Evolutionary conservation across 192 early-diverging fungal species (phyloP), one percentile per base, ranked within the genome.

Genomic region (Gigaspora rosea): DNA sequence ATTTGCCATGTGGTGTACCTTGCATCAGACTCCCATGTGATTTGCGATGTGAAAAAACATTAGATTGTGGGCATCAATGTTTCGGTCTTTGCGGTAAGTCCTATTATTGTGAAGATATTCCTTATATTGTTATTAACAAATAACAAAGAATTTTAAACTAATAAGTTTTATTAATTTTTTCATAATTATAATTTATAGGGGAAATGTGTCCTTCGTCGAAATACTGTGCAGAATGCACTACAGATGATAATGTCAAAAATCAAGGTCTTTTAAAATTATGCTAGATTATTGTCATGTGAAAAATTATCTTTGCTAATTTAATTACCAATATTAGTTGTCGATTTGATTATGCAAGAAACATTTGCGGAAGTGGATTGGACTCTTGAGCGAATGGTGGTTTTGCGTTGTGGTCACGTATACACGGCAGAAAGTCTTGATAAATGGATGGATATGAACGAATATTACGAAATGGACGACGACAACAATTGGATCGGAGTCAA

Each of bases 21-120:
- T 91, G 90, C 46, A 73, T 75, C 41, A 82, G 87, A 49, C 80
- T 90, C n/a, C 90, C 90, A 0, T 91, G 90, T 48, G 83, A 88
- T 73, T 16, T 74, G 36, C 76, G 87, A 32, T 91, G 90, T 67
- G 69, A 63, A 2, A 83, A 82, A 47, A 15, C 0, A 47, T 68
- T 91, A 27, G 11, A 50, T 9, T 91, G 90, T 67, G 82, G 84
- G 2, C 88, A 89, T 79, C 74, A 66, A 32, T 91, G 90, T 78
- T 72, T 41, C 41, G 41, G 41, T 6, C 41, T 41, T 41, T 41
- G 41, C 41, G 41, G 41, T 41, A 41, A 41, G 41, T 7, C 41
- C 41, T 41, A 41, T 41, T 41, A 41, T 41, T 41, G 82, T 15
- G 22, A 35, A 20, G 65, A 46, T 46, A 63, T 63, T 47, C 46